These are phyloP conservation scores for Teratosphaeria destructans DNA, from an alignment of 2,329 filamentous ascomycete genomes.

Conservation along the genomic window DNA sequence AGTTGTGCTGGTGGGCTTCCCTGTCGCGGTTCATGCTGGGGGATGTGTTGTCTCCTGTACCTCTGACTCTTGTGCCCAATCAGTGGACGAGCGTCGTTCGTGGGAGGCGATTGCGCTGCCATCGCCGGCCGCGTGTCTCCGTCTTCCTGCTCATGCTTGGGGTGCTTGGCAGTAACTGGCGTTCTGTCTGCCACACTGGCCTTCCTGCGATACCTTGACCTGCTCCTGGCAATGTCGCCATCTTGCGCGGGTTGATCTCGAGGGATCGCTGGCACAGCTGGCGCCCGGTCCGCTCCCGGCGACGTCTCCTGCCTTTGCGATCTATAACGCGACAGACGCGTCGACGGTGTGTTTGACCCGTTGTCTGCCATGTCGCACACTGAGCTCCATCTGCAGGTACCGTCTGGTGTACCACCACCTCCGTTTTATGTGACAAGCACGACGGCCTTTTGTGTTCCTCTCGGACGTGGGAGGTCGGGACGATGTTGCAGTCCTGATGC, in stretches of 20 bases:
- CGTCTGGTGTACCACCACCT: background rate
- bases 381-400: background rate
- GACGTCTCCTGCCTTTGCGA: conserved; percentile 37
- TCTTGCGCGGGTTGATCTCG: conserved; percentile 5
- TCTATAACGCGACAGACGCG: conserved; percentile 48
- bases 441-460: background rate
- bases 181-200: conserved; percentile 2
- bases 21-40: background rate
- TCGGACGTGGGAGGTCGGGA: background rate
- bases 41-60: background rate
- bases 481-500: background rate
- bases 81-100: background rate
- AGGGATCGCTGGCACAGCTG: conserved; percentile 2
- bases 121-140: conserved; percentile 5
- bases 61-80: background rate
- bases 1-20: background rate
- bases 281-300: background rate
- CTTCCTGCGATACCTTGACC: conserved; percentile 23
- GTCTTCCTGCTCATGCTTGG: conserved; percentile 2
- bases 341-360: background rate
- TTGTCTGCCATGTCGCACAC: conserved; percentile 7
- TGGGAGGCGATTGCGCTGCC: conserved; percentile 6
- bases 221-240: conserved; percentile 16
- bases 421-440: background rate
- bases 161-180: conserved; percentile 5